Conservation (phyloP, 2,329 filamentous ascomycete species). For the Metarhizium anisopliae region DNA sequence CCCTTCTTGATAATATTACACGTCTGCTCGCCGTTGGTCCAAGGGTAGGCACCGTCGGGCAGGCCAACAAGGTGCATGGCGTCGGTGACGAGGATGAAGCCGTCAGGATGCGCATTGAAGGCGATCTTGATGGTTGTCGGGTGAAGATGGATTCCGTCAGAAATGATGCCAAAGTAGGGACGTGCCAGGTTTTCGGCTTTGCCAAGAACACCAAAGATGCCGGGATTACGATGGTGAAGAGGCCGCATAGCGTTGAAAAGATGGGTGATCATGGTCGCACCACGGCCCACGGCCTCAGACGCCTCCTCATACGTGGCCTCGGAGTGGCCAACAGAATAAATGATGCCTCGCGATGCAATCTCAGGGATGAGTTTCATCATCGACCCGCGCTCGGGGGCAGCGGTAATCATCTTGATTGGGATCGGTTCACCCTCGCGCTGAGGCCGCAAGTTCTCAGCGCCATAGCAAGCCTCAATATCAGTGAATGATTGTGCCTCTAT, state of each 20-base stretch:
- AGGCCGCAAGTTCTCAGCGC: slow-evolving; percentile 53
- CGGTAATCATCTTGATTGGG: slow-evolving; percentile 71
- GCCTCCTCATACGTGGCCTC: slow-evolving; percentile 82
- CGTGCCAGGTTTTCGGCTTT: slow-evolving; percentile 47
- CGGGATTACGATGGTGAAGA: slow-evolving; percentile 83
- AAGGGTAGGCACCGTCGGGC: slow-evolving; percentile 75
- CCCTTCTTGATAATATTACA: slow-evolving; percentile 62
- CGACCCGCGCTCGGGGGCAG: slow-evolving; percentile 69
- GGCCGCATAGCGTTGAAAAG: slow-evolving; percentile 92
- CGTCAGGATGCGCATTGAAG: slow-evolving; percentile 74
- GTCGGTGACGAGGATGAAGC: slow-evolving; percentile 84
- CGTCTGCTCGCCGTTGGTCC: slow-evolving; percentile 63
- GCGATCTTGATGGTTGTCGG: slow-evolving; percentile 84
- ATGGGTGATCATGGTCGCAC: slow-evolving; percentile 85
- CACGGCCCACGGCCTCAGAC: slow-evolving; percentile 58
- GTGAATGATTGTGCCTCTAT: slow-evolving; percentile 52
- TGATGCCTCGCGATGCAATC: slow-evolving; percentile 56
- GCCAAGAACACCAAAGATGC: slow-evolving; percentile 79
- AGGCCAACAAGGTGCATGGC: slow-evolving; percentile 83
- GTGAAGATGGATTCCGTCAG: slow-evolving; percentile 84
- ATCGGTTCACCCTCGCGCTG: slow-evolving; percentile 24
- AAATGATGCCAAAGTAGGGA: slow-evolving; percentile 82
- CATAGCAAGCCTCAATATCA: slow-evolving; percentile 66
- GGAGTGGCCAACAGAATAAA: slow-evolving; percentile 77
- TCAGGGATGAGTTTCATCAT: slow-evolving; percentile 62